phyloP scores from a whole-genome alignment of 495 filamentous ascomycete genomes.

The Neurospora pannonica region DNA sequence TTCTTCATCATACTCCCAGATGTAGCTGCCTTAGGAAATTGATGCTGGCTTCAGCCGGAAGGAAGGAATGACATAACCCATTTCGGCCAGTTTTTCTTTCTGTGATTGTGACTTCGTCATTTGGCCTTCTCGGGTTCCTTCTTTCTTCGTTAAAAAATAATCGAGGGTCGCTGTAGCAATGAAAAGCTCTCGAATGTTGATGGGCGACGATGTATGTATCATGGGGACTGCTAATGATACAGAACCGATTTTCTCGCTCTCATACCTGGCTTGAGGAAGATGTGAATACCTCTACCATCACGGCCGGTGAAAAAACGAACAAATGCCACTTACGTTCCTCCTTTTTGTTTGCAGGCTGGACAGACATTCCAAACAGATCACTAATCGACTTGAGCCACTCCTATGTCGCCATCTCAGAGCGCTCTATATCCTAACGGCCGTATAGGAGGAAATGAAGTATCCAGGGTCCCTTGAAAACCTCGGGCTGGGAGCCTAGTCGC shows the following conservation, averaged over 20 bases:
- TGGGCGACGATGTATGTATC: not conserved
- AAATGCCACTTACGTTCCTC: not conserved
- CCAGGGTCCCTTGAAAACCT: not conserved
- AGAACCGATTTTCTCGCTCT: not conserved
- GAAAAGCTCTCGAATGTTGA: not conserved
- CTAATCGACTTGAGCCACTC: not conserved
- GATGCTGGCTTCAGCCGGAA: not conserved
- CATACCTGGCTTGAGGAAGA: rapidly evolving
- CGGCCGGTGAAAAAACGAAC: not conserved
- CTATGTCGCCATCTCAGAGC: too few relatives aligned
- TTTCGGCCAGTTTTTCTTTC: not conserved
- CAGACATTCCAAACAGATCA: not conserved
- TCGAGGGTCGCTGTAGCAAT: not conserved
- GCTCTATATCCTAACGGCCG: not conserved
- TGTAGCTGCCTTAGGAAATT: not conserved
- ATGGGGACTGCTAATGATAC: not conserved
- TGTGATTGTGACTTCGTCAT: not conserved
- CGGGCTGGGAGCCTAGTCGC: not conserved
- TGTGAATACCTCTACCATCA: not conserved
- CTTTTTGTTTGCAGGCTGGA: not conserved
- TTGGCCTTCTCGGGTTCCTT: not conserved
- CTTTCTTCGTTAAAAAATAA: not conserved
- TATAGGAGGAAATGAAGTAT: not conserved
- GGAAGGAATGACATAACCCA: not conserved
- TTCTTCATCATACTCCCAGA: not conserved